phyloP scores from a whole-genome alignment of 2,329 filamentous ascomycete species.

The Cladophialophora psammophila region DNA sequence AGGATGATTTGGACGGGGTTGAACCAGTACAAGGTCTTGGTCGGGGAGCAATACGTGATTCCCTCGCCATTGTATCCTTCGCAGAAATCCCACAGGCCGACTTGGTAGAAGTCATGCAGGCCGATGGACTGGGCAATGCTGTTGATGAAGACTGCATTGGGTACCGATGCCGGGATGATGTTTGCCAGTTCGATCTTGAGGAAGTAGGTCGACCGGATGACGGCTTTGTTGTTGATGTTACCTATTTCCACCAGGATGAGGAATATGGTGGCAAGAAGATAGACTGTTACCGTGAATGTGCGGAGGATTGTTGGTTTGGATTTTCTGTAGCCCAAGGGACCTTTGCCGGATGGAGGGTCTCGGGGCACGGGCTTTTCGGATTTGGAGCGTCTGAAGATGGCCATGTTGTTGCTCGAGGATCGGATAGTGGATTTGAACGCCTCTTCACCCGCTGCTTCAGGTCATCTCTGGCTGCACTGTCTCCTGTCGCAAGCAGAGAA shows the following conservation, averaged over 20 bases:
- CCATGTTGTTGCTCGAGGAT: slow-evolving; percentile 10
- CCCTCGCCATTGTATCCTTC: slow-evolving; percentile 80
- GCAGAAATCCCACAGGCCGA: slow-evolving; percentile 91
- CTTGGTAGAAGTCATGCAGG: slow-evolving; percentile 92
- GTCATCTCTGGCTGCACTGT: background rate
- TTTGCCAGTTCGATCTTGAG: slow-evolving; percentile 83
- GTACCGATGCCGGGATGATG: slow-evolving; percentile 76
- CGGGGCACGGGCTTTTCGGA: slow-evolving; percentile 11
- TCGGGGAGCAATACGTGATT: slow-evolving; percentile 76
- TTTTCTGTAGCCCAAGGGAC: slow-evolving; percentile 38
- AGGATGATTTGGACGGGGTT: slow-evolving; percentile 84
- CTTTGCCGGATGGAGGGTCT: slow-evolving; percentile 30
- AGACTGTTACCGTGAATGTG: slow-evolving; percentile 70
- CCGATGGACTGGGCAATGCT: slow-evolving; percentile 85
- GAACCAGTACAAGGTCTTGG: slow-evolving; percentile 82
- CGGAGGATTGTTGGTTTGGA: slow-evolving; percentile 59
- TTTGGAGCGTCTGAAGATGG: slow-evolving; percentile 24
- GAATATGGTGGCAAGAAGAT: slow-evolving; percentile 78
- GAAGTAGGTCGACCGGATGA: slow-evolving; percentile 78
- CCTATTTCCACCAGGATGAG: slow-evolving; percentile 82
- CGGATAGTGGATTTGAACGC: background rate
- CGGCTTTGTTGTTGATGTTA: slow-evolving; percentile 68
- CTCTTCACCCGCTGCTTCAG: background rate
- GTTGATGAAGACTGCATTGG: slow-evolving; percentile 79
- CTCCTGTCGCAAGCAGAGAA: background rate